phyloP scores from a whole-genome alignment of 306 rosid species.

The Vigna unguiculata region DNA sequence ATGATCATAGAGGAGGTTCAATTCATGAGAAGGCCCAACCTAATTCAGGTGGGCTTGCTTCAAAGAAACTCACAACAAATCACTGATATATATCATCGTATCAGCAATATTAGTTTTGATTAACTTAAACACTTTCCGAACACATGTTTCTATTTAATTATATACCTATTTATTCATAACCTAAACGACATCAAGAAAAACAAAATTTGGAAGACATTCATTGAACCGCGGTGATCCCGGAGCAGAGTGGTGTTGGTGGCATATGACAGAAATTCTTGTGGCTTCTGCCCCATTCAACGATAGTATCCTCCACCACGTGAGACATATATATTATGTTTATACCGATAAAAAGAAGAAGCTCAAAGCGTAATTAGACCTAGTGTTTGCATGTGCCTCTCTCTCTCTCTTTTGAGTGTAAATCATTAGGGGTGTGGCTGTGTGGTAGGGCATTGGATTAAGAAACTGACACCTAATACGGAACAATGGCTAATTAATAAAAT shows the following conservation, averaged over 20 bases:
- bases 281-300: background rate
- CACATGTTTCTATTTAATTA: background rate
- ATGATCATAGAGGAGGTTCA: background rate
- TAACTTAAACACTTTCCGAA: background rate
- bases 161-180: background rate
- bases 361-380: background rate
- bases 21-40: background rate
- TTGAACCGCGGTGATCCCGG: conserved; percentile 3
- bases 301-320: conserved; percentile 21
- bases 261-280: conserved; percentile 11
- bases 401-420: background rate
- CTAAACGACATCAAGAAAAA: background rate
- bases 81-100: background rate
- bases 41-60: conserved; percentile 26
- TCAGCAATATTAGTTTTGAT: background rate
- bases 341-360: background rate
- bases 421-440: conserved; percentile 1
- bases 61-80: background rate
- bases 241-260: background rate
- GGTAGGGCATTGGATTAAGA: conserved; percentile 43
- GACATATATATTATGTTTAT: conserved; percentile 26
- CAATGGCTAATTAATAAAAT: conserved; percentile 29
- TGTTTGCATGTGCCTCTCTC: background rate
- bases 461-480: conserved; percentile 41
- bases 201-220: background rate